A percentile compares a stretch with the other conserved stretches of the same genome.
Evolutionary conservation across 306 rosid species (phyloP).

Genomic region (Cercis canadensis): DNA sequence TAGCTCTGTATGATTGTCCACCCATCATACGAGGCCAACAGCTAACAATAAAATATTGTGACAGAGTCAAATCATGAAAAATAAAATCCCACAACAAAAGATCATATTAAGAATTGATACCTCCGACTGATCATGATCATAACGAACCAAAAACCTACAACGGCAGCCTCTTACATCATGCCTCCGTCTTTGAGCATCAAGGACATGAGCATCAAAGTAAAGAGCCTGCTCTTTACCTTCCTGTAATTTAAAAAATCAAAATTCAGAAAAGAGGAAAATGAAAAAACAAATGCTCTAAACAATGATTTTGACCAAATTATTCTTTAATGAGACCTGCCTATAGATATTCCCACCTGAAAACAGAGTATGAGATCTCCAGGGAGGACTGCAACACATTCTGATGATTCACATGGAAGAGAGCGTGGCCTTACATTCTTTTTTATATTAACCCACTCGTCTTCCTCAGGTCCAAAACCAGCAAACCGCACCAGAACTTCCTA

Average conservation of each 20-base stretch:
- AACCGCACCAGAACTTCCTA: slow-evolving; percentile 92
- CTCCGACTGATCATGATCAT: slow-evolving; percentile 97
- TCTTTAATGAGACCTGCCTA: slow-evolving; percentile 25
- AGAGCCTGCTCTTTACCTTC: slow-evolving; percentile 99
- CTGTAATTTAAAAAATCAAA: slow-evolving; percentile 52
- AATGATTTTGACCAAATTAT: slow-evolving; percentile 12
- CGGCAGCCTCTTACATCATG: slow-evolving; percentile 99
- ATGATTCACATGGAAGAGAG: slow-evolving; percentile 96
- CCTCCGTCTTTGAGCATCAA: slow-evolving; percentile 96
- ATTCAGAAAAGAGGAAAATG: slow-evolving; percentile 1
- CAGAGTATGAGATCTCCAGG: slow-evolving; percentile 97
- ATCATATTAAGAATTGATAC: slow-evolving; percentile 48
- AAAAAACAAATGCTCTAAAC: background rate
- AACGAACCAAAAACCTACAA: slow-evolving; percentile 98
- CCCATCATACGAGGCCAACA: too few relatives aligned
- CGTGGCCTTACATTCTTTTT: slow-evolving; percentile 87
- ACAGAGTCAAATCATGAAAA: too few relatives aligned
- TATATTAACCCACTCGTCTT: slow-evolving; percentile 95
- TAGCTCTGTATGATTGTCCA: too few relatives aligned
- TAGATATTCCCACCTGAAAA: slow-evolving; percentile 75
- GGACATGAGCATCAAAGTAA: slow-evolving; percentile 97
- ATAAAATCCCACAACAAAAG: slow-evolving; percentile 17
- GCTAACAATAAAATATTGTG: too few relatives aligned
- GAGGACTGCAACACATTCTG: slow-evolving; percentile 96
- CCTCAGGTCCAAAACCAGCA: slow-evolving; percentile 96